Base-by-base conservation (phyloP, 2,329 filamentous ascomycete genomes). In the Aureobasidium sp. region DNA sequence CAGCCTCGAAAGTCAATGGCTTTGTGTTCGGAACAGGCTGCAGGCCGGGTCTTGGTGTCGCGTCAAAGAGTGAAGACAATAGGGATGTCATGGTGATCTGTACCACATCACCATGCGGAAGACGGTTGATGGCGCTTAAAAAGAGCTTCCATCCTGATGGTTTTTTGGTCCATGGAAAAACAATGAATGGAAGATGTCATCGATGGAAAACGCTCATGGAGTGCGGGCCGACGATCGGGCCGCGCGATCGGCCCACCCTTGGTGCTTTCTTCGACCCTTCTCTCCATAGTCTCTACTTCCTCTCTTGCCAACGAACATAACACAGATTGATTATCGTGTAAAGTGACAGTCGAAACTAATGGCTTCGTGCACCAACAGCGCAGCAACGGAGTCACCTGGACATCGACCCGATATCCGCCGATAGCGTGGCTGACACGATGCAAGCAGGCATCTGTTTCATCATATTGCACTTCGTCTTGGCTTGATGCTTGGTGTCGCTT, bases 1-100 rank as follows among this genome's bases (percentile, higher is more conserved):
- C 68, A 7, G 76, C 74, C 49, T 72, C 68, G 27, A 76, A 65
- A 0, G 74, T 77, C 25, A 78, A 68, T 6, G 76, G 74, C 22
- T 65, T 71, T 4, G 73, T 77, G 25, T 72, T 73, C n/a, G 75
- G 75, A 47, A 78, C 73, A 1, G 75, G 75, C 49, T 74, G 72
- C 34, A 78, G 70, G 36, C 74, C 76, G 37, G 74, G 70, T 51
- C 75, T 67, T 20, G 73, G 73, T 63, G 51, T 58, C 29, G 61
- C 44, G 25, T 56, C 61, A 22, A 57, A 44, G 8, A 61, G 22
- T 15, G 27, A 27, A 27, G 37, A 20, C 5, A 61, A 20, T 49
- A 60, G 6, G 36, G 22, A 45, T 22, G 39, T 22, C 57, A 60
- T 60, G 57, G n/a, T 60, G 36, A 47, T 59, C 34, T 59, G 55